Evolutionary conservation across 192 early-diverging fungal genomes (phyloP).

Genomic region (Coemansia sp.): DNA sequence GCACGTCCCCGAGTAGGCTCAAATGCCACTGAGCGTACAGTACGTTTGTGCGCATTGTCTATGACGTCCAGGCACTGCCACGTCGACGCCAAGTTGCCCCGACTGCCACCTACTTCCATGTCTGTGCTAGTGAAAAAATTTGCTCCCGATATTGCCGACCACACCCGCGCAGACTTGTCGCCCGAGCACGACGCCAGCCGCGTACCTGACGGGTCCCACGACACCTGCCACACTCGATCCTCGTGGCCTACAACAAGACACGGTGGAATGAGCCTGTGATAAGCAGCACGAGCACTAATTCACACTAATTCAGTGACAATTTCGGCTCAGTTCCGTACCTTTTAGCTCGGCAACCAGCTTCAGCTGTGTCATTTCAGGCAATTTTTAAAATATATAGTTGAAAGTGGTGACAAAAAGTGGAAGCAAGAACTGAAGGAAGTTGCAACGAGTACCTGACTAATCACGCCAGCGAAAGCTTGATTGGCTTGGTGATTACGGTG

Average conservation of each 20-base stretch:
- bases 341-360: constrained; percentile 34
- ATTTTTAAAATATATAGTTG: background rate
- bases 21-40: constrained; percentile 88
- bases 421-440: background rate
- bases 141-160: constrained; percentile 56
- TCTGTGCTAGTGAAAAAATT: constrained; percentile 18
- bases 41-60: constrained; percentile 89
- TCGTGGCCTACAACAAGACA: constrained; percentile 65
- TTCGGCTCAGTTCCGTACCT: constrained; percentile 21
- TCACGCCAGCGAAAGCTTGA: background rate
- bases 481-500: no score
- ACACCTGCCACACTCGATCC: constrained; percentile 84
- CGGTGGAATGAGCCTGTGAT: background rate
- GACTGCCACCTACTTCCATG: constrained; percentile 9
- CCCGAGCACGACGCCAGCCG: constrained; percentile 82
- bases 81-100: background rate
- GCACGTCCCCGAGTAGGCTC: constrained; percentile 67
- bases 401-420: background rate
- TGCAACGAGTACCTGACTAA: background rate
- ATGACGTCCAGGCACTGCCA: constrained; percentile 77
- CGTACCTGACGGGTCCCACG: constrained; percentile 79
- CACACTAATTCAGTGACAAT: background rate
- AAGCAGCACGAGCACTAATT: background rate
- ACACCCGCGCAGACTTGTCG: constrained; percentile 89
- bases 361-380: constrained; percentile 23